phyloP scores from a whole-genome alignment of 2,329 filamentous ascomycete genomes.

The Arthrobotrys pseudoclavata region DNA sequence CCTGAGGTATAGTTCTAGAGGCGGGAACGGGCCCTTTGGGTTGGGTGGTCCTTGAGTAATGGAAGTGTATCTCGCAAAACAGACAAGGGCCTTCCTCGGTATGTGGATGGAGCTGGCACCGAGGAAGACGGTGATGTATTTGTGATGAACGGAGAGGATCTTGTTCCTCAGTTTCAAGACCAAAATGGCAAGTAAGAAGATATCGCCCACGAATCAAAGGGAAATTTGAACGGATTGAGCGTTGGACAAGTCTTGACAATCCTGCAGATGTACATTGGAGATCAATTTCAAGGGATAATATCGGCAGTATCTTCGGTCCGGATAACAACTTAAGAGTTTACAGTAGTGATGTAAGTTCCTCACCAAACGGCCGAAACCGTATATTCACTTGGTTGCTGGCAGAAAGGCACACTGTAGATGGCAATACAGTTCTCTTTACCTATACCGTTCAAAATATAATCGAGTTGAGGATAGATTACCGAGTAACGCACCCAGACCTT shows the following conservation, averaged over 20 bases:
- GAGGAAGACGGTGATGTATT: background rate
- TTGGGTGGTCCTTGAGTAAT: slow-evolving; percentile 62
- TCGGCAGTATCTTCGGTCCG: slow-evolving; percentile 20
- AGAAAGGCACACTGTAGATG: no score
- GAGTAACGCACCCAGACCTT: background rate
- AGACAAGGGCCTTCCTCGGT: slow-evolving; percentile 59
- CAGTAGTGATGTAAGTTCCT: background rate
- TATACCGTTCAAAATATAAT: slow-evolving; percentile 8
- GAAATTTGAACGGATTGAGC: slow-evolving; percentile 61
- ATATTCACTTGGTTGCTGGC: no score
- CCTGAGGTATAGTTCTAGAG: slow-evolving; percentile 61
- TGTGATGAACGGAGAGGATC: background rate
- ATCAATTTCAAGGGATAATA: slow-evolving; percentile 56
- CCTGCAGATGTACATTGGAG: slow-evolving; percentile 61
- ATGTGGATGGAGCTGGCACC: slow-evolving; percentile 22
- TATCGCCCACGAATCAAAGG: slow-evolving; percentile 61
- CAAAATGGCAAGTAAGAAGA: background rate
- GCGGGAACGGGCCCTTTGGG: slow-evolving; percentile 63
- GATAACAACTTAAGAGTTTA: background rate
- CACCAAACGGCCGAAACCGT: background rate
- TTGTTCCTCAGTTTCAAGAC: background rate
- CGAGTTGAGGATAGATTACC: slow-evolving; percentile 1
- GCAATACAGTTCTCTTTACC: no score
- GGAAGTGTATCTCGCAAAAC: slow-evolving; percentile 61
- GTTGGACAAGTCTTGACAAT: slow-evolving; percentile 37